Evolutionary conservation across 768 basidiomycete genomes (phyloP), one percentile per base, ranked within the genome.

Genomic region (Pluteus cervinus): DNA sequence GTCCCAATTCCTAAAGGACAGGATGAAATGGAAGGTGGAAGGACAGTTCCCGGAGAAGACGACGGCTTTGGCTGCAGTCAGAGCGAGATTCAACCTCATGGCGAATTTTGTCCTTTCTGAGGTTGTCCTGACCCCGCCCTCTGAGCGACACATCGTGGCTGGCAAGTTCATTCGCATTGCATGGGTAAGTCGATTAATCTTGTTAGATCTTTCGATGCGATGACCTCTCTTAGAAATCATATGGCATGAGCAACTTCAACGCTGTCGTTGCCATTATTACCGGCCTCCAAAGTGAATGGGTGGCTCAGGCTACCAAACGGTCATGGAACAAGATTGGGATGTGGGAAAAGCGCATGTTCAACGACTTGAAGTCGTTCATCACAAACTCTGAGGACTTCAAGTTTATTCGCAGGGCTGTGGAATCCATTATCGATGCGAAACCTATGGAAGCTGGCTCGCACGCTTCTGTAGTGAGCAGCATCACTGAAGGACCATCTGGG

Each of bases 161-260:
- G 65, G 63, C 41, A 92, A 90, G 61, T 83, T 94, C 54, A 79
- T 93, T 43, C 79, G 87, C 28, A 65, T 94, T 39, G 91, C 91
- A 25, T 89, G 79, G 71, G 89, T 90, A 47, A 54, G 81, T 64
- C 17, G 25, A 24, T 12, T 24, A 29, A 8, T 36, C 12, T 24
- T 43, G 23, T 31, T 36, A 5, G 7, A 24, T 29, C 15, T 16
- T 31, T 18, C 46, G 9, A 39, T 40, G 12, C 26, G 33, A 14
- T 41, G 22, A 7, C 21, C 4, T 12, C 10, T 15, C 35, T 15
- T 53, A 93, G 90, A 88, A 89, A 78, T 79, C 79, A 21, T 93
- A 88, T 55, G 60, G 65, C 14, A 66, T 81, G 42, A 81, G 74
- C 52, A 92, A 84, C 62, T 89, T 85, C 60, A 76, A 79, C 46